phyloP scores from a whole-genome alignment of 345 rosid species.

The Punica granatum region DNA sequence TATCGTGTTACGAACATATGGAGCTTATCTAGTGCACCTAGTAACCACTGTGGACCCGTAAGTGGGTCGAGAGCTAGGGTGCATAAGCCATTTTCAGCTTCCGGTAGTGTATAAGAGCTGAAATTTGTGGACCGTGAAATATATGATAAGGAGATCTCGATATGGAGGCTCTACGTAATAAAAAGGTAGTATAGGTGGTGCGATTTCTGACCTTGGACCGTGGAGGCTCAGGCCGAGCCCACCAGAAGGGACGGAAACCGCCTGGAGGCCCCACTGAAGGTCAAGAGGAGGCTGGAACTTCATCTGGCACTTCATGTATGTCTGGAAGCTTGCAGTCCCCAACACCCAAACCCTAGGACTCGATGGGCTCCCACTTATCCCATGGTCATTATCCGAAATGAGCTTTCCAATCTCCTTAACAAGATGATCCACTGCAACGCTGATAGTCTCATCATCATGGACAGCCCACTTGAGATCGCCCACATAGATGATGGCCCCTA shows the following conservation, averaged over 20 bases:
- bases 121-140: too few relatives aligned
- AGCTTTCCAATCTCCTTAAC: constrained; percentile 61
- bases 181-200: not conserved
- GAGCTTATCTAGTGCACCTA: too few relatives aligned
- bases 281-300: constrained; percentile 70
- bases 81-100: too few relatives aligned
- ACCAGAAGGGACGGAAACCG: constrained; percentile 75
- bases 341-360: constrained; percentile 56
- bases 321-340: constrained; percentile 68
- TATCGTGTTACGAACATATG: too few relatives aligned
- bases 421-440: constrained; percentile 40
- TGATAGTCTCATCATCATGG: constrained; percentile 14
- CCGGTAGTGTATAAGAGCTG: too few relatives aligned
- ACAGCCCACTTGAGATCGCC: constrained; percentile 80
- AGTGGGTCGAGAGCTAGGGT: too few relatives aligned
- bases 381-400: constrained; percentile 25
- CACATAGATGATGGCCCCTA: constrained; percentile 47
- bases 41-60: too few relatives aligned
- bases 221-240: constrained; percentile 76
- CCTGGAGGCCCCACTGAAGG: constrained; percentile 71
- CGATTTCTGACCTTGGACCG: constrained; percentile 44
- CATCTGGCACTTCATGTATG: constrained; percentile 79
- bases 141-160: not conserved
- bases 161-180: not conserved
- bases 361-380: constrained; percentile 3